Conservation (phyloP, 371 early-diverging fungal species). For the Chytridium lagenaria region DNA sequence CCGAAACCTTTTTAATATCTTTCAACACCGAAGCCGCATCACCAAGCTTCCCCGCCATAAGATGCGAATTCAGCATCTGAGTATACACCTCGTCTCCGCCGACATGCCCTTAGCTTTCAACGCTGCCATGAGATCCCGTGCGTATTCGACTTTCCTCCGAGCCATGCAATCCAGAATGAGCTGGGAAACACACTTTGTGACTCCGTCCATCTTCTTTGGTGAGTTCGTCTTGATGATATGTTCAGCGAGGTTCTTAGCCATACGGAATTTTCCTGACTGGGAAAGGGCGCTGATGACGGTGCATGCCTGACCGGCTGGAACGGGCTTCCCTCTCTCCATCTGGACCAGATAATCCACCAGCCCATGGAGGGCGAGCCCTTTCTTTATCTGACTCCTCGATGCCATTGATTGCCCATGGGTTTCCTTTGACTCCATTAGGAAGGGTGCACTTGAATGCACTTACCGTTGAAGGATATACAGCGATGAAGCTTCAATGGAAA, state of each 20-base stretch:
- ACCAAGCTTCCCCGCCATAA: not conserved
- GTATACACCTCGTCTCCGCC: not conserved
- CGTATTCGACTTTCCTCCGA: not conserved
- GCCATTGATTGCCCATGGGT: too few relatives aligned
- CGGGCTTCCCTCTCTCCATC: not conserved
- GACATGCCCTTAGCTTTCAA: not conserved
- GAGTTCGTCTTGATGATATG: not conserved
- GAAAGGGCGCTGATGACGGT: not conserved
- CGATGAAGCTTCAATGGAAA: too few relatives aligned
- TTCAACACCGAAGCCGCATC: not conserved
- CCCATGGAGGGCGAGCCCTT: not conserved
- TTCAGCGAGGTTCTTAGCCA: constrained; percentile 16
- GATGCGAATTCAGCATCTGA: not conserved
- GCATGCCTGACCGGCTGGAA: not conserved
- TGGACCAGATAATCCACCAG: not conserved
- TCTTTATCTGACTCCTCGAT: not conserved
- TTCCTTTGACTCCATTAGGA: too few relatives aligned
- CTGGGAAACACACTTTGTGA: not conserved
- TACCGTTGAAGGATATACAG: too few relatives aligned
- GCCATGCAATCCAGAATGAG: not conserved
- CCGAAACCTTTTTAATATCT: not conserved
- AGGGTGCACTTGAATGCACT: too few relatives aligned
- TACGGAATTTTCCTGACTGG: not conserved
- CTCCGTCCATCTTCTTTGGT: not conserved
- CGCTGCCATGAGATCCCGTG: not conserved